Conservation (phyloP, 2,329 filamentous ascomycete species). For the Botrytis paeoniae region DNA sequence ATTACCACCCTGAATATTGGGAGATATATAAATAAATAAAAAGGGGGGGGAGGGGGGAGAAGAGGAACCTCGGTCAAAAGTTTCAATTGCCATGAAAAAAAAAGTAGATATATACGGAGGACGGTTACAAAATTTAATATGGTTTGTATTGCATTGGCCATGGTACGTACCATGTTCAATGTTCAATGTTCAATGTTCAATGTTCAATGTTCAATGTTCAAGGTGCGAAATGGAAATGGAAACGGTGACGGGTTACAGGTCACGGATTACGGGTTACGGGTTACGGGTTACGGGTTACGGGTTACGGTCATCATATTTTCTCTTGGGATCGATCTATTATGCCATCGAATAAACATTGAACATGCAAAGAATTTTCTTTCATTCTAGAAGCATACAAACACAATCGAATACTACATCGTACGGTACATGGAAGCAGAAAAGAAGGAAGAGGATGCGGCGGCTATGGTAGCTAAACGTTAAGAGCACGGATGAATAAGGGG, state of each 20-base stretch:
- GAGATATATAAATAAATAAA: no score
- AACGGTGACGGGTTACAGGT: no score
- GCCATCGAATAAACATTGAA: not conserved
- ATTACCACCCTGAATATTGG: not conserved
- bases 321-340: not conserved
- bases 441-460: conserved; percentile 9
- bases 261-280: no score
- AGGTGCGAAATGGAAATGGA: not conserved
- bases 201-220: not conserved
- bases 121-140: not conserved
- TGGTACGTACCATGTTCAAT: not conserved
- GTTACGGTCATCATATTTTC: not conserved
- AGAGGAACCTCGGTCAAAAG: not conserved
- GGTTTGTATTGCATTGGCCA: not conserved
- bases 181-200: not conserved
- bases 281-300: not conserved
- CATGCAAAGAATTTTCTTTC: not conserved
- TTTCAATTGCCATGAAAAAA: not conserved
- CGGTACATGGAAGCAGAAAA: not conserved
- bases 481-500: not conserved
- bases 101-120: not conserved
- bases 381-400: not conserved
- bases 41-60: not conserved
- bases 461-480: not conserved
- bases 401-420: not conserved